These are phyloP conservation scores for Russula brevipes DNA, from an alignment of 768 basidiomycete species.

Conservation along the genomic window DNA sequence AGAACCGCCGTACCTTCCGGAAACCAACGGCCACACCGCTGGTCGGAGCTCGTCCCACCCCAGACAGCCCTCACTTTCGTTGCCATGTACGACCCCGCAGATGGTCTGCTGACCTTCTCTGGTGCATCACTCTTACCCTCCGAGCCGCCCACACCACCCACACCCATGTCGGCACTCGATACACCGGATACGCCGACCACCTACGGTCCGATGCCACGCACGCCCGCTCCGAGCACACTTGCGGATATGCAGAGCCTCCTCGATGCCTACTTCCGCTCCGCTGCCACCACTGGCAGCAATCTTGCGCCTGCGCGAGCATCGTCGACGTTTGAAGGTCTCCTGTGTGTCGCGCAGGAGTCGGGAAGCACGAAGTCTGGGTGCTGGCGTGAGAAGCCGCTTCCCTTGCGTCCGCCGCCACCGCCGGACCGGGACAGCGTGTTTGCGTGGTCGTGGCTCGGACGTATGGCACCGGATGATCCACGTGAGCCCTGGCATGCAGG, in stretches of 20 bases:
- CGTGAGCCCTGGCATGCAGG: constrained; percentile 15
- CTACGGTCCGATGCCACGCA: constrained; percentile 27
- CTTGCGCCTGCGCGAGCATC: constrained; percentile 19
- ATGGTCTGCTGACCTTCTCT: constrained; percentile 55
- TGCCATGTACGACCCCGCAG: constrained; percentile 53
- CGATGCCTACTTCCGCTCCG: constrained; percentile 24
- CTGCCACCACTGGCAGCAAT: background rate
- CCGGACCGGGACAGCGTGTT: constrained; percentile 23
- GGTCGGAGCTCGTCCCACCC: constrained; percentile 56
- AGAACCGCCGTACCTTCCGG: background rate
- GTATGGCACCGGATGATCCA: constrained; percentile 12
- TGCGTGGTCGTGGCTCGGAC: constrained; percentile 25
- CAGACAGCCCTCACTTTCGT: constrained; percentile 54
- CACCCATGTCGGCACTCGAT: constrained; percentile 1
- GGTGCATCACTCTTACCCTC: constrained; percentile 42
- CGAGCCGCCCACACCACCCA: constrained; percentile 14
- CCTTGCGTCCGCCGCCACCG: constrained; percentile 15
- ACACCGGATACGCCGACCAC: constrained; percentile 21
- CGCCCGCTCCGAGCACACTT: constrained; percentile 24
- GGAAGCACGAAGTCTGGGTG: background rate
- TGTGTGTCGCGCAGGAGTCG: background rate
- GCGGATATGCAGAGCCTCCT: constrained; percentile 25
- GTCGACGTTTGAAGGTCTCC: constrained; percentile 23
- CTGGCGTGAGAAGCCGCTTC: constrained; percentile 19
- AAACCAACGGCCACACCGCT: constrained; percentile 33